phyloP scores from a whole-genome alignment of 768 basidiomycete genomes.

The Boletus insuetus region DNA sequence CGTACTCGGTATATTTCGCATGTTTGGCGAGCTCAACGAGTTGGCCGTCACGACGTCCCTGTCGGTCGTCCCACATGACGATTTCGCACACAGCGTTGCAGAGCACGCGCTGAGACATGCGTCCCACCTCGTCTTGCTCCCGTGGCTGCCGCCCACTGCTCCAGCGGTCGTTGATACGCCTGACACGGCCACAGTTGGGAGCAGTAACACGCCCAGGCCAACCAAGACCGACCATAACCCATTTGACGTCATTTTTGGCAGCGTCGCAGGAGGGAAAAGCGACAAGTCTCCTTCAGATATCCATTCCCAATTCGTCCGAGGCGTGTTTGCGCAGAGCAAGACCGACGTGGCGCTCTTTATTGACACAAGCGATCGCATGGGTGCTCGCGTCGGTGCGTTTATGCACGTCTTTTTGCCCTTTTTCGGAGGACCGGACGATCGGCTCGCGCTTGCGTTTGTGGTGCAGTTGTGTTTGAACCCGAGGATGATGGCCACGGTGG shows the following conservation, averaged over 20 bases:
- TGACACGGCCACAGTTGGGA: background rate
- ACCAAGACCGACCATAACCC: conserved; percentile 45
- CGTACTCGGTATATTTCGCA: conserved; percentile 67
- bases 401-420: conserved; percentile 85
- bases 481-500: conserved; percentile 68
- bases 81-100: conserved; percentile 64
- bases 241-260: conserved; percentile 65
- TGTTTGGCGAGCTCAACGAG: conserved; percentile 72
- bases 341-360: conserved; percentile 84
- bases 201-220: conserved; percentile 6
- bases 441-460: conserved; percentile 80
- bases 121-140: conserved; percentile 77
- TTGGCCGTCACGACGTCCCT: conserved; percentile 63
- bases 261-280: conserved; percentile 13
- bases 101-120: conserved; percentile 59
- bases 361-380: conserved; percentile 50
- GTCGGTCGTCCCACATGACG: conserved; percentile 74
- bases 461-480: conserved; percentile 77
- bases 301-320: conserved; percentile 83
- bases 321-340: conserved; percentile 67
- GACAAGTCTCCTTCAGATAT: conserved; percentile 48
- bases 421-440: conserved; percentile 93
- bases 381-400: conserved; percentile 25
- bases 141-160: conserved; percentile 61
- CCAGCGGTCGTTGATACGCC: conserved; percentile 1